A percentile compares a stretch with the other conserved stretches of the same genome.
Evolutionary conservation across 2,329 filamentous ascomycete species (phyloP).

Genomic region (Pseudocercospora ulei): DNA sequence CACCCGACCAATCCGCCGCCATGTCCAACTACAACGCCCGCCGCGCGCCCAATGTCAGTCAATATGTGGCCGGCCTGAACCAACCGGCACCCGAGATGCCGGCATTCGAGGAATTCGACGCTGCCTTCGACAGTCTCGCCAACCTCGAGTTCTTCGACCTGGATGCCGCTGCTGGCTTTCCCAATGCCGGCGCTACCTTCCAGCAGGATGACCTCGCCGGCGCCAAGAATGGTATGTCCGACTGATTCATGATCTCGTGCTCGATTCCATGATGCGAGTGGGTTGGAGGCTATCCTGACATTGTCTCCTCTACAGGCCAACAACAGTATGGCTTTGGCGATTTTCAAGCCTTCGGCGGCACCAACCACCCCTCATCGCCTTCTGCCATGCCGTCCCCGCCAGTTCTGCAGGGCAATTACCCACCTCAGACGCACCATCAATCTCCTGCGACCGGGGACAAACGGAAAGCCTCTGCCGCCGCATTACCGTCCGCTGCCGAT

Average conservation of each 20-base stretch:
- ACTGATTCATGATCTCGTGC: constrained; percentile 8
- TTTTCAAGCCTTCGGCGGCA: constrained; percentile 36
- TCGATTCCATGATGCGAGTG: neutral
- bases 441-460: constrained; percentile 36
- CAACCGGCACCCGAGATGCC: constrained; percentile 52
- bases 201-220: constrained; percentile 9
- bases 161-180: constrained; percentile 39
- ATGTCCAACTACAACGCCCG: constrained; percentile 68
- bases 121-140: constrained; percentile 47
- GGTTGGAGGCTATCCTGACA: neutral
- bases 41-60: constrained; percentile 75
- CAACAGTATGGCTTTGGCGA: constrained; percentile 36
- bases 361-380: constrained; percentile 23
- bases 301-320: neutral
- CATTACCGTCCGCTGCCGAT: constrained; percentile 30
- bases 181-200: neutral
- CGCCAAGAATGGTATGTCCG: constrained; percentile 18
- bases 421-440: constrained; percentile 25
- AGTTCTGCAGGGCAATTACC: constrained; percentile 27
- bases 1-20: constrained; percentile 4
- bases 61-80: constrained; percentile 81
- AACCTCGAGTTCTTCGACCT: constrained; percentile 57
- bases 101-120: constrained; percentile 51
- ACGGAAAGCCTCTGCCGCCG: constrained; percentile 39
- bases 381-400: constrained; percentile 26